Evolutionary conservation across 345 rosid species (phyloP), one percentile per base, ranked within the genome.

Genomic region (Noccaea bulbosa): DNA sequence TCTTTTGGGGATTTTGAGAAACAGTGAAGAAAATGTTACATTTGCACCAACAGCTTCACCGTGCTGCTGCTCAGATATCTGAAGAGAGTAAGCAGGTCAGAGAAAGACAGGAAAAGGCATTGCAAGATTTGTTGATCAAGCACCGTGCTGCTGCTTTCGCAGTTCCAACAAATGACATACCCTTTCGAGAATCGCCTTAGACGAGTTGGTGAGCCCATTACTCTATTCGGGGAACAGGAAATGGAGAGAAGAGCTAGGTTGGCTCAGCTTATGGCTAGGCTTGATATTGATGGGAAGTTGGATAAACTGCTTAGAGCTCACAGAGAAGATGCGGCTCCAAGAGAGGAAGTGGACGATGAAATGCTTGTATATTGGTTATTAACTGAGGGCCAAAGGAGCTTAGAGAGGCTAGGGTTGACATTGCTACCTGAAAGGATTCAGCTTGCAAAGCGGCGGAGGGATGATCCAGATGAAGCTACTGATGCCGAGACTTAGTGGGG

Each of bases 231-330:
- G 73, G 99, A 94, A 74, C 73, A 86, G 57, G 98, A 91, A 78
- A 94, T 94, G 99, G 98, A 94, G 80, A 89, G 99, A 64, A 83
- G 97, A 24, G 96, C 93, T 64, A 86, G 98, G 74, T 60, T 94
- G 82, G 79, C 93, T 38, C 85, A 79, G 86, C 84, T 91, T 68
- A 84, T 94, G 99, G 97, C 86, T 6, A 87, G 82, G 84, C 82
- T 92, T 62, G 98, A 92, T 75, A 69, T 89, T 1, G 92, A 83
- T 47, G 98, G 93, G 35, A 88, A 94, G 63, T 76, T 89, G 70
- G 98, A 88, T 76, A 94, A 79, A 74, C 80, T 92, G 55, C 83
- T 89, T 83, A 87, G 78, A 80, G 95, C 91, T 80, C 93, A 88
- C 5, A 97, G 92, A 67, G 99, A 89, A 50, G 96, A 84, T 80